Evolutionary conservation across 208 protist genomes (phyloP), one percentile per base, ranked within the genome.

Genomic region (Wallacemonas sp.): DNA sequence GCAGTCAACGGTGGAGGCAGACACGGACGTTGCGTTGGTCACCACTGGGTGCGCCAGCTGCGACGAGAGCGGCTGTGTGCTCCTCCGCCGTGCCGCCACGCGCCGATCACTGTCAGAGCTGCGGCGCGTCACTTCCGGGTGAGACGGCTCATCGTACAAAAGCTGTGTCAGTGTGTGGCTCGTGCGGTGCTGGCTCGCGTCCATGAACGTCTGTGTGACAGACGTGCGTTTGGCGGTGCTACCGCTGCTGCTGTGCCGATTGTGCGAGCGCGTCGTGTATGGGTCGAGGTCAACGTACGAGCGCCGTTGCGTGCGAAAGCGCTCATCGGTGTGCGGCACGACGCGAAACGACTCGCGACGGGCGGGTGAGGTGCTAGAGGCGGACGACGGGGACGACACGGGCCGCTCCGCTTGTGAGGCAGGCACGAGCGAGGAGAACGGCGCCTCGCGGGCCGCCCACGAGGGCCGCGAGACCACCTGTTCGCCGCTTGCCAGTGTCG

Each of bases 231-330:
- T 36, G 19, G 23, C 23, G 39, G 16, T 56, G 58, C 38, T 64
- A 32, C 17, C 32, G 39, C 67, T 64, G 46, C 16, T 62, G 36
- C 57, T 57, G 48, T 16, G 36, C 24, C n/a, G 57, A 17, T 41
- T 23, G n/a, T 41, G 43, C 3, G 12, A 8, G 23, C 9, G 49
- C 14, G 11, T 38, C 27, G 29, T 55, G 65, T 62, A 64, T 43
- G 57, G 38, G 32, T 71, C 55, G 4, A 64, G 27, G 23, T 62
- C 65, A 9, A 69, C 64, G 2, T 49, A 49, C 11, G 64, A 69
- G 52, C 30, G 64, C 2, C 64, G 64, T 19, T 61, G 54, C 5
- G 64, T 6, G 34, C 64, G 41, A 26, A 54, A 56, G n/a, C 64
- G 47, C 23, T 38, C 33, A 21, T 62, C 54, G 5, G 17, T 46